Percentiles rank a stretch among this genome's conserved stretches.
These are phyloP conservation scores for Poronia punctata DNA, from an alignment of 495 filamentous ascomycete genomes.

Conservation along the genomic window DNA sequence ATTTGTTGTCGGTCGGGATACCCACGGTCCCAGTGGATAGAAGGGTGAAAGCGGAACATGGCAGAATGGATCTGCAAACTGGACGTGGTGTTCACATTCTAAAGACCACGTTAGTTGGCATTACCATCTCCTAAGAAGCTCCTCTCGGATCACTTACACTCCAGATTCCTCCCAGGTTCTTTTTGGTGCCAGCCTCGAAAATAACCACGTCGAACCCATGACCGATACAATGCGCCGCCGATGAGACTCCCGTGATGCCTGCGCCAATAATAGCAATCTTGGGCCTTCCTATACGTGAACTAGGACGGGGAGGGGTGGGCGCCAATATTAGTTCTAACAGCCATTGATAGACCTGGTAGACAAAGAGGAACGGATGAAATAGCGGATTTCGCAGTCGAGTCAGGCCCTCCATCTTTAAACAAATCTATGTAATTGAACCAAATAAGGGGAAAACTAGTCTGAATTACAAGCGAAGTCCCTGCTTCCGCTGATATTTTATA, in stretches of 20 bases:
- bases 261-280: conserved; percentile 78
- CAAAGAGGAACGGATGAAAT: conserved; percentile 45
- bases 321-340: conserved; percentile 60
- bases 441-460: too few relatives aligned
- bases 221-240: conserved; percentile 77
- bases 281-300: conserved; percentile 46
- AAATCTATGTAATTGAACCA: too few relatives aligned
- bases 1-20: conserved; percentile 74
- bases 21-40: conserved; percentile 61
- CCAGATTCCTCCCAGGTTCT: conserved; percentile 76
- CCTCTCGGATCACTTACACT: conserved; percentile 45
- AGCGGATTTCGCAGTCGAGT: conserved; percentile 21
- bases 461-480: conserved; percentile 4
- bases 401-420: conserved; percentile 8
- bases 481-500: too few relatives aligned
- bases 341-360: conserved; percentile 63
- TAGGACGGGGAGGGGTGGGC: conserved; percentile 57
- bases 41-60: conserved; percentile 86
- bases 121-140: background rate
- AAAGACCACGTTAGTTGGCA: background rate
- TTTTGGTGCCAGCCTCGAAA: conserved; percentile 61
- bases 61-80: conserved; percentile 75
- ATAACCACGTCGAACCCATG: conserved; percentile 79
- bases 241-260: conserved; percentile 74
- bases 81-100: conserved; percentile 79